phyloP scores from a whole-genome alignment of 2,329 filamentous ascomycete genomes.

The Diaporthe aspalathi region DNA sequence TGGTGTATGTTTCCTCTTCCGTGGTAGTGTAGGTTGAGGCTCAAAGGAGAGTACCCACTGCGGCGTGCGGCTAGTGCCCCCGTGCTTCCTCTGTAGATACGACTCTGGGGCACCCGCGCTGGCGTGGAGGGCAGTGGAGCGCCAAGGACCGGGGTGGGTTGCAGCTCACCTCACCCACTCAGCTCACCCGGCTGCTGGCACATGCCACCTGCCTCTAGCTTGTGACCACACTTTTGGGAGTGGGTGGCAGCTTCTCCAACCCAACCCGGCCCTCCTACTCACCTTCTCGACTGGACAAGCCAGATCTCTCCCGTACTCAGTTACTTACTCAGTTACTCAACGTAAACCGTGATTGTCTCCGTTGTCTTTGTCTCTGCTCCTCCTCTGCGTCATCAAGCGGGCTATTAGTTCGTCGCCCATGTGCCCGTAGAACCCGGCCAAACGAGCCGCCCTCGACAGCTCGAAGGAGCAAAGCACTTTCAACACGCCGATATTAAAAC shows the following conservation, averaged over 20 bases:
- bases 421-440: not conserved
- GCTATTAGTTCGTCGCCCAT: not conserved
- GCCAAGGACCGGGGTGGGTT: slow-evolving; percentile 11
- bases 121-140: no score
- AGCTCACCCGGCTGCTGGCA: slow-evolving; percentile 8
- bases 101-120: no score
- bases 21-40: no score
- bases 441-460: slow-evolving; percentile 1
- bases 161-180: slow-evolving; percentile 15
- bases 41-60: no score
- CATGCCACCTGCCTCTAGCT: slow-evolving; percentile 28
- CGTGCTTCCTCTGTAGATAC: no score
- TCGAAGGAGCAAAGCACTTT: not conserved
- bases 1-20: no score
- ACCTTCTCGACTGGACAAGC: not conserved
- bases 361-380: not conserved
- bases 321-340: not conserved
- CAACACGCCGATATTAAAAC: slow-evolving; percentile 1
- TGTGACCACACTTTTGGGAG: slow-evolving; percentile 24
- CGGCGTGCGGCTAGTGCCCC: no score
- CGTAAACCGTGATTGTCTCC: not conserved
- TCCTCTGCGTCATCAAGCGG: not conserved
- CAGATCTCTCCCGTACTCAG: not conserved
- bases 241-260: slow-evolving; percentile 18
- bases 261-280: not conserved